Base-by-base conservation (phyloP, 495 filamentous ascomycete species). In the Articulospora tetracladia region DNA sequence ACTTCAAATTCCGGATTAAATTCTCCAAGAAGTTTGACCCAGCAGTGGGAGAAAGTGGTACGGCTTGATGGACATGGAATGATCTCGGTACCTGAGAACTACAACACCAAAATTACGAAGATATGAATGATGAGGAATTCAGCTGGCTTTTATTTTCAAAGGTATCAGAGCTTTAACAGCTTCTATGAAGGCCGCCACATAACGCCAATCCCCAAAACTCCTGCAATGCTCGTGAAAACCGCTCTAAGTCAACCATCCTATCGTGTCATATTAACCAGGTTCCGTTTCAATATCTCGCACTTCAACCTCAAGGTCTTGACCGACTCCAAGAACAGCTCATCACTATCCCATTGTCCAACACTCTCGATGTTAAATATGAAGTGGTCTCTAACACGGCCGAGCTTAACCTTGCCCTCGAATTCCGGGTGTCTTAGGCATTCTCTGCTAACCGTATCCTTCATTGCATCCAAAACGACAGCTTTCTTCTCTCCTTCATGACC, bases 331-430 rank as follows among this genome's bases (percentile, higher is more conserved):
- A 98, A 97, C 54, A 98, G 78, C 70, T 88, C 83, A 65, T 97
- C 92, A 69, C 91, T 94, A 25, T 91, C 84, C 71, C 89, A 93
- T 74, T 98, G 94, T 11, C 95, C 95, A 11, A 91, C 87, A 75
- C 92, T 97, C 80, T 99, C 95, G 7, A 99, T 78, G 57, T 83
- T 86, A 80, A 92, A 99, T 73, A 99, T 97, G 70, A 99, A 99
- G 74, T 99, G 95, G 74, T 99, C 95, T 61, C 89, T 76, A 41
- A 90, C 75, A 27, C 95, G 82, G 46, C 95, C 95, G 13, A 99
- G 80, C 78, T 91, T 93, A 55, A 99, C 95, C 79, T 95, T 98
- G 59, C 80, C 89, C 66, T 94, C 82, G 79, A 99, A 98, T 73
- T 98, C 95, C 41, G 85, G 83, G 69, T 99, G 93, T 44, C 95